These are phyloP conservation scores for Radiomyces spectabilis DNA, from an alignment of 192 early-diverging fungal genomes.

Conservation along the genomic window DNA sequence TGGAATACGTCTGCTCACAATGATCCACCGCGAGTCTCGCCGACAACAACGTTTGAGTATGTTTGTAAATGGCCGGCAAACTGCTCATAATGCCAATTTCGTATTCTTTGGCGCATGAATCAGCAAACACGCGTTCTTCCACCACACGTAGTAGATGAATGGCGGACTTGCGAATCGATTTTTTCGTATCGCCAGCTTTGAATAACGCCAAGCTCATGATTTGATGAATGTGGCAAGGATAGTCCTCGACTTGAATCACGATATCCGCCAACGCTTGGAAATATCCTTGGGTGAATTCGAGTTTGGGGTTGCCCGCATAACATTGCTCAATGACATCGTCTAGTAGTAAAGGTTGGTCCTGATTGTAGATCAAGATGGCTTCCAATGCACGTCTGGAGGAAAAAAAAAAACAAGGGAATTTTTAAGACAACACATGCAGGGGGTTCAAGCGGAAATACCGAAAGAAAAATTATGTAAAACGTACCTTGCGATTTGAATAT, in stretches of 20 bases:
- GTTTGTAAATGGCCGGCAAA: constrained; percentile 72
- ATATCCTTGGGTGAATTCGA: constrained; percentile 59
- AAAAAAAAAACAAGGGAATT: constrained; percentile 14
- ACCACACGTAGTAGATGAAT: constrained; percentile 63
- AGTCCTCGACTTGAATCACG: constrained; percentile 48
- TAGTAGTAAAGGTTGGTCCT: constrained; percentile 45
- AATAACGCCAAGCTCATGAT: constrained; percentile 67
- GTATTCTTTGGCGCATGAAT: constrained; percentile 53
- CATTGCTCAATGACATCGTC: constrained; percentile 62
- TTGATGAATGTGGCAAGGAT: constrained; percentile 56
- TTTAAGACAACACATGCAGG: too few species aligned
- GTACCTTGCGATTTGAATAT: constrained; percentile 48
- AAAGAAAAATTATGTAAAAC: background rate
- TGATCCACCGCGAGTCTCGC: constrained; percentile 57
- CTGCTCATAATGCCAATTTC: constrained; percentile 63
- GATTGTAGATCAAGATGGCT: constrained; percentile 57
- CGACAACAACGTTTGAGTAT: constrained; percentile 65
- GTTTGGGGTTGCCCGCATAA: constrained; percentile 57
- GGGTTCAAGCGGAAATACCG: too few species aligned
- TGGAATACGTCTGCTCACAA: constrained; percentile 55
- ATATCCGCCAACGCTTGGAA: constrained; percentile 73
- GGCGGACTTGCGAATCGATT: constrained; percentile 61
- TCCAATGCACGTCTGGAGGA: constrained; percentile 57
- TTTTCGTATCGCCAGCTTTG: constrained; percentile 67
- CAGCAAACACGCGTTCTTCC: constrained; percentile 55